phyloP scores from a whole-genome alignment of 352 stramenopile genomes.

The Globisporangium solare region DNA sequence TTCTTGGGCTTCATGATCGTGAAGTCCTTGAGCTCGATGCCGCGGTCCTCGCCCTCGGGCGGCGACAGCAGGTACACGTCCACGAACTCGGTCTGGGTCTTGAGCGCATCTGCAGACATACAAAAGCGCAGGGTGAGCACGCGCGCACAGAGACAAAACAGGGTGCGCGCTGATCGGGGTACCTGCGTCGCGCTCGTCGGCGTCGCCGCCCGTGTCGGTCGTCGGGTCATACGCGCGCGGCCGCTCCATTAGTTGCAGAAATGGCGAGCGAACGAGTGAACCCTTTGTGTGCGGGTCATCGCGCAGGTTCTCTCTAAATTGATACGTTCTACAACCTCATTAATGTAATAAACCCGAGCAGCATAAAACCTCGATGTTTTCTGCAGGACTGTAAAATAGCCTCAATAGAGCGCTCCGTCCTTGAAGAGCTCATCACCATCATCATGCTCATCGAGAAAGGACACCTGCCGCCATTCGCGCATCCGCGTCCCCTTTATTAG shows the following conservation, averaged over 20 bases:
- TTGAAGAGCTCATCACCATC: background rate
- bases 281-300: background rate
- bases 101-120: background rate
- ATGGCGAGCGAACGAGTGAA: conserved; percentile 3
- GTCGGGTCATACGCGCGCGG: conserved; percentile 14
- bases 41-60: conserved; percentile 37
- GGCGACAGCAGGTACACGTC: conserved; percentile 71
- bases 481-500: background rate
- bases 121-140: too few relatives aligned
- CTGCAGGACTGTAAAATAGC: too few relatives aligned
- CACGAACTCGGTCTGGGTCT: conserved; percentile 50
- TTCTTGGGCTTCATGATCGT: conserved; percentile 84
- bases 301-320: background rate
- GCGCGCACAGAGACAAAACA: background rate
- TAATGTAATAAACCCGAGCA: too few relatives aligned
- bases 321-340: too few relatives aligned
- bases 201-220: conserved; percentile 10
- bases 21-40: conserved; percentile 71
- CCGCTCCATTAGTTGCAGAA: background rate
- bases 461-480: background rate
- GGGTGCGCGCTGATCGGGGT: background rate
- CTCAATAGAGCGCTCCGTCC: background rate
- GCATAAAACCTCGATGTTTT: too few relatives aligned
- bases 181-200: conserved; percentile 13
- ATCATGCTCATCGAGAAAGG: too few relatives aligned